A percentile compares a stretch with the other conserved stretches of the same genome.
Conservation (phyloP, 2,329 filamentous ascomycete genomes). For the Monosporascus cannonballus region DNA sequence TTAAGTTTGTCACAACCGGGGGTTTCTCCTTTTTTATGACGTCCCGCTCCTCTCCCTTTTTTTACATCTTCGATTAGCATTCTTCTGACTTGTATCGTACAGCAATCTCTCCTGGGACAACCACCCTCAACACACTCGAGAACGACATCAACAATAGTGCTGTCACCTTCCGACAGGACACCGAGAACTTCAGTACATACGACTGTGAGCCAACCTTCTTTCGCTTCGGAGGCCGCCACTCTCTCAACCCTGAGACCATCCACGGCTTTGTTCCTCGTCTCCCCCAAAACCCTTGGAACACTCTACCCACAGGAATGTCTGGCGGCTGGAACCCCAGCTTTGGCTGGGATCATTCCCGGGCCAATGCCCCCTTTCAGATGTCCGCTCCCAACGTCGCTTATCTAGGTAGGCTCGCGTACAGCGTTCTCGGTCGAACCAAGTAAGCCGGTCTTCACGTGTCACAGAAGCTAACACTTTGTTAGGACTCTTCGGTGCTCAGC, state of each 20-base stretch:
- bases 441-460: no score
- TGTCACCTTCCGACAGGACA: no score
- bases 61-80: neutral
- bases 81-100: neutral
- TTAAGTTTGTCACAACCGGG: neutral
- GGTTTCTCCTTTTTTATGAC: neutral
- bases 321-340: conserved; percentile 20
- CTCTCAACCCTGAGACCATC: neutral
- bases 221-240: no score
- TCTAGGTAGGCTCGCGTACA: neutral
- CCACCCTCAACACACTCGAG: no score
- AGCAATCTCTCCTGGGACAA: neutral
- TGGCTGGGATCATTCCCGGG: conserved; percentile 12
- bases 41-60: neutral
- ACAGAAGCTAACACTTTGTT: no score
- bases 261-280: neutral
- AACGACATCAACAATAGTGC: no score
- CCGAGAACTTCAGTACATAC: neutral
- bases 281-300: neutral
- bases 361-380: neutral
- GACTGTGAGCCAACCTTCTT: neutral
- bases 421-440: no score
- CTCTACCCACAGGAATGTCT: neutral
- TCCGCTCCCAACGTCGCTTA: neutral
- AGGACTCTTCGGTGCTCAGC: neutral